Evolutionary conservation across 2,329 filamentous ascomycete species (phyloP), one percentile per base, ranked within the genome.

Genomic region (Neofusicoccum cordaticola): DNA sequence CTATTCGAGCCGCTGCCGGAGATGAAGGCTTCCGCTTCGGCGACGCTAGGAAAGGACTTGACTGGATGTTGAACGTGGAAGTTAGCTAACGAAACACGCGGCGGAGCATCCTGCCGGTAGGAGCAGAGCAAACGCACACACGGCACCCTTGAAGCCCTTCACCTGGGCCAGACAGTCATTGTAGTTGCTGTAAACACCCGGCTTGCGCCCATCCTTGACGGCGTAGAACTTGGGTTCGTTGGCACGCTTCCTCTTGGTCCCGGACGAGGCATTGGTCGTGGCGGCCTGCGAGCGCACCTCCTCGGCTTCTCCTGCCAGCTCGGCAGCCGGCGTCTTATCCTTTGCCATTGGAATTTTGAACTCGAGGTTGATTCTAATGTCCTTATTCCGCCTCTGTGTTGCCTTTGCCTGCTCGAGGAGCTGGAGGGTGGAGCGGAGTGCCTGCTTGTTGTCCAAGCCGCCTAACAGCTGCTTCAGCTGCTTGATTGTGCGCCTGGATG

Each of bases 11-110:
- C 37, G 17, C 34, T 52, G 42, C 51, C 42, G 13, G 34, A 57
- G 31, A 92, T 82, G 73, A 91, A 97, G 1, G 86, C 87, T 71
- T 90, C 85, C n/a, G 94, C 94, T 66, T 97, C 92, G 67, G 88
- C 84, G 65, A 84, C 81, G 0, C 85, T 87, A 9, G 83, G 79
- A 73, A 97, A 97, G 1, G 90, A 92, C 79, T 95, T 94, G 81
- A 90, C 92, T 95, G 66, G 31, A 47, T 44, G 37, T 39, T 9
- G 39, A 17, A 22, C 9, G n/a, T 39, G 5, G 17, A 19, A 12
- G 52, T 60, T 41, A 52, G 51, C 34, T 22, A 62, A 69, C 62
- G n/a, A n/a, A 9, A 44, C n/a, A 37, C 3, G 17, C 35, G 7
- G 31, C 3, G 13, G 8, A 12, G 15, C 12, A 27, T n/a, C 8